Percentiles rank a stretch among this genome's conserved stretches.
Evolutionary conservation across 768 basidiomycete genomes (phyloP).

Genomic region (Phaeotremella fagi): DNA sequence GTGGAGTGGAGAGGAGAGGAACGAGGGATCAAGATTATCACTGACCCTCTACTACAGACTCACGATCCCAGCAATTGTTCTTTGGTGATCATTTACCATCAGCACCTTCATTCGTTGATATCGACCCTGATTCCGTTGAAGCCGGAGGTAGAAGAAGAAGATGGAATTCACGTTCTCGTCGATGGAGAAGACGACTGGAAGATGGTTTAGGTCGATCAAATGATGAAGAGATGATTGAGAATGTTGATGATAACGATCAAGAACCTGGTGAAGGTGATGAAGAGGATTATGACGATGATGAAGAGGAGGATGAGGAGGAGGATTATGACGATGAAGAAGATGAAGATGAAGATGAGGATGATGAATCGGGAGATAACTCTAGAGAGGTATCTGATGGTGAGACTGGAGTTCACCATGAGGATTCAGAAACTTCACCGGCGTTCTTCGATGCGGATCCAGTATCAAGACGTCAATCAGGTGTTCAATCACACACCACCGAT

Average conservation of each 20-base stretch:
- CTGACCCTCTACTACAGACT: no score
- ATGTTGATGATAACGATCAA: slow-evolving; percentile 9
- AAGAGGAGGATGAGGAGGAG: slow-evolving; percentile 11
- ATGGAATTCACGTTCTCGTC: slow-evolving; percentile 2
- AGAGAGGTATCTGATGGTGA: no score
- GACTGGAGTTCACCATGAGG: neutral
- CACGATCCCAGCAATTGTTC: slow-evolving; percentile 38
- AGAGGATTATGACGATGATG: slow-evolving; percentile 15
- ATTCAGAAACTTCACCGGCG: slow-evolving; percentile 2
- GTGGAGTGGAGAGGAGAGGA: no score
- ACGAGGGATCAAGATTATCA: no score
- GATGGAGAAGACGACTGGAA: slow-evolving; percentile 13
- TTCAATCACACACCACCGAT: neutral
- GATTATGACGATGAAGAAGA: slow-evolving; percentile 12
- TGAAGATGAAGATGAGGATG: slow-evolving; percentile 13
- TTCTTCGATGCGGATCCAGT: slow-evolving; percentile 16
- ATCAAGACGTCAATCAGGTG: neutral
- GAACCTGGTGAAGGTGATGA: slow-evolving; percentile 15
- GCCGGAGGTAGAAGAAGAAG: slow-evolving; percentile 1
- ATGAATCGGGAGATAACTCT: neutral
- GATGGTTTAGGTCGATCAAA: neutral
- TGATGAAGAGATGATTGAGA: slow-evolving; percentile 5
- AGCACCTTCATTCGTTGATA: slow-evolving; percentile 40
- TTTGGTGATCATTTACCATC: slow-evolving; percentile 35
- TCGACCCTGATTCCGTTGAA: slow-evolving; percentile 7